Percentiles rank a stretch among this genome's conserved stretches.
Conservation (phyloP, 768 basidiomycete genomes). For the Leccinellum luteum region DNA sequence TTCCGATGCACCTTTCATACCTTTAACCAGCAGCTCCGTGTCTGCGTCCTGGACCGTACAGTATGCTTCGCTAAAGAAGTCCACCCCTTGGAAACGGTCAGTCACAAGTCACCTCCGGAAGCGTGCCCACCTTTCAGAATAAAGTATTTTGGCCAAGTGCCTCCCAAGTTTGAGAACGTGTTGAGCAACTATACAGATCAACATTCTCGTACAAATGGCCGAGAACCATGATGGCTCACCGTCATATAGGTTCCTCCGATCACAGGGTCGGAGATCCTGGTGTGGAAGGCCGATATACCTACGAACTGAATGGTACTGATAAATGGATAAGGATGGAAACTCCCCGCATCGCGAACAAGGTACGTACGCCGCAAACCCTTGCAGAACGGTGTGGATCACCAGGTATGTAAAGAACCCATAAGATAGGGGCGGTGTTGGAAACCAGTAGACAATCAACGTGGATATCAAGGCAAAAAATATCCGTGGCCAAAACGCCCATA, state of each 20-base stretch:
- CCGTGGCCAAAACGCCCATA: conserved; percentile 88
- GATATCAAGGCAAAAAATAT: conserved; percentile 69
- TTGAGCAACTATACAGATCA: conserved; percentile 68
- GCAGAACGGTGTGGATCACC: conserved; percentile 76
- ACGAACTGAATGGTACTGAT: conserved; percentile 96
- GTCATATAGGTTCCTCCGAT: conserved; percentile 99
- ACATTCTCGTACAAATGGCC: conserved; percentile 1
- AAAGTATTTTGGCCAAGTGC: conserved; percentile 97
- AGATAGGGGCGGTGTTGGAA: conserved; percentile 75
- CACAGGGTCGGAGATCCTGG: conserved; percentile 90
- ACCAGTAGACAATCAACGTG: conserved; percentile 77
- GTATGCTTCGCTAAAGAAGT: conserved; percentile 80
- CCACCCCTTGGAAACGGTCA: conserved; percentile 59
- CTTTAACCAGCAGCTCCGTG: conserved; percentile 50
- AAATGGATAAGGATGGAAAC: conserved; percentile 5
- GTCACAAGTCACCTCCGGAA: not conserved
- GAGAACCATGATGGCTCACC: conserved; percentile 42
- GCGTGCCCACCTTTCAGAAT: conserved; percentile 72
- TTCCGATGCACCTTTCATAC: conserved; percentile 33
- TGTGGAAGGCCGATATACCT: conserved; percentile 98
- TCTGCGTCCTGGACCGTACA: conserved; percentile 69
- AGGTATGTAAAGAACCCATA: conserved; percentile 78
- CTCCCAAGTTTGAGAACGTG: conserved; percentile 94
- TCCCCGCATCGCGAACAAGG: not conserved
- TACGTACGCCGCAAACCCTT: conserved; percentile 81